phyloP scores from a whole-genome alignment of 129 eudicot genomes.

The Flaveria bidentis region DNA sequence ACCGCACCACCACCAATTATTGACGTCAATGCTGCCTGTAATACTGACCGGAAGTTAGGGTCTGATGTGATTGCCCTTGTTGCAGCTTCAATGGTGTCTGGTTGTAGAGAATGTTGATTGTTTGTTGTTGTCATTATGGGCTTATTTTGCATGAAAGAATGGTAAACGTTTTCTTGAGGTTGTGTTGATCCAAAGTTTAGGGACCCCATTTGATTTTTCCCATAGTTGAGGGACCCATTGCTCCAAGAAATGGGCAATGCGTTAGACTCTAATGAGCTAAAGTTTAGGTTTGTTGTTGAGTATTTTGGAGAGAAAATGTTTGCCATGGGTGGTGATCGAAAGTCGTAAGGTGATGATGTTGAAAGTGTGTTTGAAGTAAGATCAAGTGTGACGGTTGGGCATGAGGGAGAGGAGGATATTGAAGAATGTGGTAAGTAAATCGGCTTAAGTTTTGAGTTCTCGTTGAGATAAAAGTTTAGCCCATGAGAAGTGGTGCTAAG shows the following conservation, averaged over 20 bases:
- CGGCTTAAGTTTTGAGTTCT: conserved; percentile 57
- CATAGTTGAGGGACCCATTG: conserved; percentile 50
- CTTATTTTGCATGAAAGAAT: conserved; percentile 53
- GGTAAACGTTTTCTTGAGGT: conserved; percentile 49
- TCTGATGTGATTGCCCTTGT: conserved; percentile 82
- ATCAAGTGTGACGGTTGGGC: conserved; percentile 87
- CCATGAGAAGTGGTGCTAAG: conserved; percentile 39
- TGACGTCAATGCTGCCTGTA: conserved; percentile 74
- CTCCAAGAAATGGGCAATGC: conserved; percentile 63
- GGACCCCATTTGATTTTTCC: conserved; percentile 49
- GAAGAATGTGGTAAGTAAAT: conserved; percentile 67
- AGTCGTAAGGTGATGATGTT: conserved; percentile 47
- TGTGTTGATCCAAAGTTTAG: conserved; percentile 55
- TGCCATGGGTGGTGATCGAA: conserved; percentile 26
- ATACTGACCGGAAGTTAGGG: conserved; percentile 76
- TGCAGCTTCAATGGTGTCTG: conserved; percentile 79
- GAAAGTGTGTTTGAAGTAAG: conserved; percentile 77
- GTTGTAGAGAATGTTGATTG: conserved; percentile 47
- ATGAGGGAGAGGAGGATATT: conserved; percentile 59
- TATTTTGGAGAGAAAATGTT: conserved; percentile 51
- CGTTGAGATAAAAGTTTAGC: conserved; percentile 61
- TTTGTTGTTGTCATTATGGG: conserved; percentile 26
- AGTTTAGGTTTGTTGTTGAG: conserved; percentile 67
- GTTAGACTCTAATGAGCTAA: conserved; percentile 64
- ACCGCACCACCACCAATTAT: conserved; percentile 50